These are phyloP conservation scores for Metroxylon sagu DNA, from an alignment of 176 grass and related monocot species.

Conservation along the genomic window DNA sequence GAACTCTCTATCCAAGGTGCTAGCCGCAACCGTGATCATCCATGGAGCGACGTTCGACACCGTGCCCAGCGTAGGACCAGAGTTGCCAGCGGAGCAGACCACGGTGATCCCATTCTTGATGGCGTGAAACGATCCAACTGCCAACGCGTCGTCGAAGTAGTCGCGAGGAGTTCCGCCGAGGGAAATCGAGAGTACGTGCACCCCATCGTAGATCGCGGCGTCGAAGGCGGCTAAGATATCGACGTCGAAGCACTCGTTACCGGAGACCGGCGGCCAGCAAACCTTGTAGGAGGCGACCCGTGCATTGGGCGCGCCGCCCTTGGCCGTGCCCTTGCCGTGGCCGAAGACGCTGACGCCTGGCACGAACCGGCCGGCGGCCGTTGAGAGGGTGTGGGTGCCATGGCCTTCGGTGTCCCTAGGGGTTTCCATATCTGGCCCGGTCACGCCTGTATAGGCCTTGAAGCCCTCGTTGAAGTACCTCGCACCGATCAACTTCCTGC, in stretches of 20 bases:
- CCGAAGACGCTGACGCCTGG: constrained; percentile 57
- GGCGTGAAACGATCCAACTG: constrained; percentile 84
- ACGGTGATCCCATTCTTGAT: constrained; percentile 59
- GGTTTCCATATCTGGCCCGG: constrained; percentile 17
- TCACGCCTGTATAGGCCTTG: constrained; percentile 21
- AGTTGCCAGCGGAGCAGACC: constrained; percentile 68
- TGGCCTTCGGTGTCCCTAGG: constrained; percentile 69
- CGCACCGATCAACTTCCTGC: constrained; percentile 78
- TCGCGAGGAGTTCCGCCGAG: constrained; percentile 46
- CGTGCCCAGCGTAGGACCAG: constrained; percentile 35
- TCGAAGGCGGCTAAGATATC: constrained; percentile 88
- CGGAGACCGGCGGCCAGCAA: constrained; percentile 81
- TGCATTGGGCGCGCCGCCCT: constrained; percentile 56
- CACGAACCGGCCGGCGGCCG: constrained; percentile 55
- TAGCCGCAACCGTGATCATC: constrained; percentile 73
- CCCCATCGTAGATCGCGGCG: constrained; percentile 67
- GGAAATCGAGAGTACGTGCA: constrained; percentile 77
- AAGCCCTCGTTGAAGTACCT: constrained; percentile 88
- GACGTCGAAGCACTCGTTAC: constrained; percentile 84
- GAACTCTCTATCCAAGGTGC: constrained; percentile 84
- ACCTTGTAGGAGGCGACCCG: constrained; percentile 80
- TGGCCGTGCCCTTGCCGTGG: constrained; percentile 76
- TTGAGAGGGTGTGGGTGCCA: constrained; percentile 92
- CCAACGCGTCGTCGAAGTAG: constrained; percentile 62
- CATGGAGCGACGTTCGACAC: constrained; percentile 88